Evolutionary conservation across 352 stramenopile species (phyloP).

Genomic region (Phytophthora parvispora): DNA sequence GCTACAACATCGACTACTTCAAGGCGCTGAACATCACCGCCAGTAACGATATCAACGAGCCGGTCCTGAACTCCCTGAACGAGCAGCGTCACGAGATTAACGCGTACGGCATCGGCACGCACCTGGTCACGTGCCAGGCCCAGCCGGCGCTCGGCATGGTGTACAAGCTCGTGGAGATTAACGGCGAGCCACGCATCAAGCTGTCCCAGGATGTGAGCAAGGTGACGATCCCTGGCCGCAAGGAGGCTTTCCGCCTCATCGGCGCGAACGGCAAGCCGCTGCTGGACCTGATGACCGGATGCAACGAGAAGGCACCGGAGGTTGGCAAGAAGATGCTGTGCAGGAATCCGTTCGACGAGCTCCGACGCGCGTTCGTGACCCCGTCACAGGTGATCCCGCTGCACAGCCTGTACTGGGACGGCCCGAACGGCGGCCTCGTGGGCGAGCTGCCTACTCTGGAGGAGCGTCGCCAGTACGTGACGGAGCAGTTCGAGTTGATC

Average conservation of each 20-base stretch:
- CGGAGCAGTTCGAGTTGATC: constrained; percentile 94
- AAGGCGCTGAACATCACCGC: constrained; percentile 95
- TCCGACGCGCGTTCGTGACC: constrained; percentile 96
- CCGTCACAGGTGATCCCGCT: constrained; percentile 92
- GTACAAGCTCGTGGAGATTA: constrained; percentile 99
- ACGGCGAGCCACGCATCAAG: constrained; percentile 97
- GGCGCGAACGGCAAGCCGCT: constrained; percentile 90
- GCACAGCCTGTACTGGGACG: constrained; percentile 94
- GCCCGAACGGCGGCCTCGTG: constrained; percentile 79
- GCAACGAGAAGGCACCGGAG: constrained; percentile 82
- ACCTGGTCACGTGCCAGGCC: constrained; percentile 98
- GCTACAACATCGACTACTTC: constrained; percentile 82
- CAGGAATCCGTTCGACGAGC: constrained; percentile 97
- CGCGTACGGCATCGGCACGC: constrained; percentile 96
- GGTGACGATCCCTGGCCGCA: constrained; percentile 93
- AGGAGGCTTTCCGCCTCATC: constrained; percentile 93
- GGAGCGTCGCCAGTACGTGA: constrained; percentile 88
- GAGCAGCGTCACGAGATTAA: constrained; percentile 97
- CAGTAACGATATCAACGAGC: constrained; percentile 99
- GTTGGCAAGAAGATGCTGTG: constrained; percentile 93
- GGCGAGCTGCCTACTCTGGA: constrained; percentile 76
- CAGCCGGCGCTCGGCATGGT: constrained; percentile 99
- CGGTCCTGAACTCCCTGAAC: constrained; percentile 95
- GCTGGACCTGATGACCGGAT: constrained; percentile 93
- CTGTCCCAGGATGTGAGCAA: constrained; percentile 98